phyloP scores from a whole-genome alignment of 2,329 filamentous ascomycete species.

The Colletotrichum eleusines region DNA sequence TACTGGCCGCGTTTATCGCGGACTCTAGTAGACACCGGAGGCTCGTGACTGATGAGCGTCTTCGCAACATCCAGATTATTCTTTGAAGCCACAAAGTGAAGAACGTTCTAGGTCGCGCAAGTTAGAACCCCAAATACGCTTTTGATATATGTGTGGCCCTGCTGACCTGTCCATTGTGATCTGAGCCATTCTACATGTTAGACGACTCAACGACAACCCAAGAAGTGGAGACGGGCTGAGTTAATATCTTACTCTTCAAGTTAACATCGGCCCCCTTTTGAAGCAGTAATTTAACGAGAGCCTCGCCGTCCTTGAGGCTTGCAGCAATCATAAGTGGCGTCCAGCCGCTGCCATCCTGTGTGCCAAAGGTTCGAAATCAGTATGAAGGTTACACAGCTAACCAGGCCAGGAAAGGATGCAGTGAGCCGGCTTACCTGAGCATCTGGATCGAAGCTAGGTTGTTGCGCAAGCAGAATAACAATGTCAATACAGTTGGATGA shows the following conservation, averaged over 20 bases:
- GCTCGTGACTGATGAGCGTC: constrained; percentile 78
- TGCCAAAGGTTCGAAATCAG: background rate
- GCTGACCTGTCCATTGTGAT: constrained; percentile 73
- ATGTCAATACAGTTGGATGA: constrained; percentile 85
- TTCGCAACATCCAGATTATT: constrained; percentile 85
- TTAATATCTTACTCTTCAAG: constrained; percentile 70
- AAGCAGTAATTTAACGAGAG: constrained; percentile 75
- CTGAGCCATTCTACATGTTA: constrained; percentile 51
- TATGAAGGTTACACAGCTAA: background rate
- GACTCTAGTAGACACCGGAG: constrained; percentile 78
- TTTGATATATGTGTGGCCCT: background rate
- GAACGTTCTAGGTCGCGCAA: constrained; percentile 71
- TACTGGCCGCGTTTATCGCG: constrained; percentile 92
- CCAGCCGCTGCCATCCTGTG: constrained; percentile 81
- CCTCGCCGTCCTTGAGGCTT: constrained; percentile 78
- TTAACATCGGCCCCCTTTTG: constrained; percentile 79
- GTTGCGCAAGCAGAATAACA: constrained; percentile 76
- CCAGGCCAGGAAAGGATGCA: background rate
- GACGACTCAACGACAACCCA: background rate
- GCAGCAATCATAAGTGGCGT: constrained; percentile 87
- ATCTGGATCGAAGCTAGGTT: constrained; percentile 84
- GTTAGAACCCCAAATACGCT: background rate
- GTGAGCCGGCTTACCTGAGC: constrained; percentile 68
- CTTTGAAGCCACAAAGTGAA: constrained; percentile 95
- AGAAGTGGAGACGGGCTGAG: background rate